Evolutionary conservation across 495 filamentous ascomycete species (phyloP), one percentile per base, ranked within the genome.

Genomic region (Oidiodendron maius): DNA sequence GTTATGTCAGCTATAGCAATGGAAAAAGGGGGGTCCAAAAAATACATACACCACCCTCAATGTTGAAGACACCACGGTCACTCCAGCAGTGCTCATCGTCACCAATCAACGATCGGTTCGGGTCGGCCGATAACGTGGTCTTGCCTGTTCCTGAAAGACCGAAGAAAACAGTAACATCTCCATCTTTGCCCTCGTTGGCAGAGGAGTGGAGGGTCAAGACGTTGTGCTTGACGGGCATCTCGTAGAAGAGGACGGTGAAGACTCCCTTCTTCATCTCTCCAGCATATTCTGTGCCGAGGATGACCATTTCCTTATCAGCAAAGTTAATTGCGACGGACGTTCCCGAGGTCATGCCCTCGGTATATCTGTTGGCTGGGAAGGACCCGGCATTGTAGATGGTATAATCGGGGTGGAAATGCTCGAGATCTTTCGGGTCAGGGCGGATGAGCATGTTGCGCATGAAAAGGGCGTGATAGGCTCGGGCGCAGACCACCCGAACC

Each of bases 391-490:
- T 98, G 82, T 98, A 98, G 75, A 98, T 97, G 59, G 90, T 89
- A 77, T 98, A 98, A 76, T 98, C 89, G 54, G 93, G 93, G 69
- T 95, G 89, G 80, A 98, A 98, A 73, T 87, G 78, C 70, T 94
- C 82, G 35, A 98, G 82, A 77, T 97, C 90, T 69, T 91, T 87
- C 44, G 76, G 77, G 37, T 80, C 72, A 48, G 93, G 93, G 63
- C 93, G 85, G 76, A 98, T 98, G 64, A 98, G 87, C 93, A 98
- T 98, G 77, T 98, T 98, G 60, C 94, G 88, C 93, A 98, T 98
- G 87, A 98, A 98, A 51, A 98, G 80, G 55, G 93, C 93, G 78
- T 98, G 93, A 78, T 98, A 98, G 70, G 93, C 93, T 66, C 93
- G 87, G 53, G 93, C 93, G 72, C 93, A 98, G 65, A 98, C 89